Evolutionary conservation across 345 rosid genomes (phyloP).

Genomic region (Acer saccharum): DNA sequence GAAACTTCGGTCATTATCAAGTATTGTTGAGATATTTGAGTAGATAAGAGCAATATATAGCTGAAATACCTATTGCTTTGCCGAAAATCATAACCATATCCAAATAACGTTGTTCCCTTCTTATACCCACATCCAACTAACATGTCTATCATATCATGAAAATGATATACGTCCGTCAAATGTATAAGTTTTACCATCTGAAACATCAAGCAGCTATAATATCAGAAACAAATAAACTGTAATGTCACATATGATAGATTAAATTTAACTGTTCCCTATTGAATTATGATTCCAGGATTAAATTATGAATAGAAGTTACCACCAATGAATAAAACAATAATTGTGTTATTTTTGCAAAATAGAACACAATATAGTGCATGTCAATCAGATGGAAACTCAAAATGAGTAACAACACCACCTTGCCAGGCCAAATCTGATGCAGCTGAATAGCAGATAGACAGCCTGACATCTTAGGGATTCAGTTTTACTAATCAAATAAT

Average conservation of each 20-base stretch:
- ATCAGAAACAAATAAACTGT: constrained; percentile 10
- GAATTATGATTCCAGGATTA: neutral
- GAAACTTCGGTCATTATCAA: neutral
- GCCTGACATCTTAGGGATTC: too few species aligned
- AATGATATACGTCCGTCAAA: constrained; percentile 73
- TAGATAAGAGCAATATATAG: neutral
- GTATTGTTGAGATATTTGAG: neutral
- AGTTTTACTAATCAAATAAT: too few species aligned
- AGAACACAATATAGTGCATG: neutral
- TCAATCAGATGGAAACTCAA: too few species aligned
- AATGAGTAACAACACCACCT: too few species aligned
- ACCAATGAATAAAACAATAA: neutral
- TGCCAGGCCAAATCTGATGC: too few species aligned
- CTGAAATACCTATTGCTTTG: constrained; percentile 77
- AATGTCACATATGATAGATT: neutral
- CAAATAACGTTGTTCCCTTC: constrained; percentile 82
- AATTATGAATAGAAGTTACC: neutral
- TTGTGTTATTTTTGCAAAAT: neutral
- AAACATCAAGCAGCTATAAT: constrained; percentile 19
- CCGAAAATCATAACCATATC: constrained; percentile 90
- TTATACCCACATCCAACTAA: constrained; percentile 68
- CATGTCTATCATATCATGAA: constrained; percentile 92
- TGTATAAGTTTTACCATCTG: constrained; percentile 67
- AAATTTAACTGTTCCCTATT: neutral
- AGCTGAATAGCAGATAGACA: too few species aligned